Base-by-base conservation (phyloP, 805 yeast species). In the Candida arabinofermentans region DNA sequence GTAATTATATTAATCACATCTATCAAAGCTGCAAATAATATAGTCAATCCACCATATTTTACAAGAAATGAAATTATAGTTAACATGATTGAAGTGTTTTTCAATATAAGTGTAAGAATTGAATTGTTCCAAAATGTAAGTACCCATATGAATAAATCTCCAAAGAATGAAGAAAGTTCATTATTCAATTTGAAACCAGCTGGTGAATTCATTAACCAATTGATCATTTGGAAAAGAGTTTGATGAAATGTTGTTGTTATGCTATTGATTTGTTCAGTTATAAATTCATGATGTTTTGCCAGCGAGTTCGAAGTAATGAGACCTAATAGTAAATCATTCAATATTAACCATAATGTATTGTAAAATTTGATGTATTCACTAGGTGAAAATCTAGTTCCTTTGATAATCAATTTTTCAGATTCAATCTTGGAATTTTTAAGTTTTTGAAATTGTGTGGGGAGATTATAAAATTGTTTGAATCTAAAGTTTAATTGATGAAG, bases 131-230 rank as follows among this genome's bases (percentile, higher is more conserved):
- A 86, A 46, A 83, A 77, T 34, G 77, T 77, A 22, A 90, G 71
- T 10, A 89, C 84, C 96, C 97, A 91, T 8, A 85, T 58, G 51
- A 86, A 83, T 36, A 93, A 64, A 43, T 88, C 95, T 27, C 96
- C 96, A 58, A 91, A 72, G 55, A 93, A 95, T 13, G 69, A 72
- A 0, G 96, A 86, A 16, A 93, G 69, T 54, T 89, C 96, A 44
- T 79, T 82, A 60, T 93, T 93, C 39, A 93, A 74, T 57, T 93
- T 93, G 53, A 93, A 80, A 4, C 99, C 99, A 13, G 91, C 96
- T 0, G 99, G 99, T 54, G 90, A 85, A 46, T 80, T 74, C 69
- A 89, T 87, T 27, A 93, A 70, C 90, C 95, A 85, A 0, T 67
- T 50, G 3, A 90, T 78, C 29, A 81, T 58, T 2, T 57, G 46